Conservation (phyloP, 331 rosid genomes). For the Quercus tomentella region DNA sequence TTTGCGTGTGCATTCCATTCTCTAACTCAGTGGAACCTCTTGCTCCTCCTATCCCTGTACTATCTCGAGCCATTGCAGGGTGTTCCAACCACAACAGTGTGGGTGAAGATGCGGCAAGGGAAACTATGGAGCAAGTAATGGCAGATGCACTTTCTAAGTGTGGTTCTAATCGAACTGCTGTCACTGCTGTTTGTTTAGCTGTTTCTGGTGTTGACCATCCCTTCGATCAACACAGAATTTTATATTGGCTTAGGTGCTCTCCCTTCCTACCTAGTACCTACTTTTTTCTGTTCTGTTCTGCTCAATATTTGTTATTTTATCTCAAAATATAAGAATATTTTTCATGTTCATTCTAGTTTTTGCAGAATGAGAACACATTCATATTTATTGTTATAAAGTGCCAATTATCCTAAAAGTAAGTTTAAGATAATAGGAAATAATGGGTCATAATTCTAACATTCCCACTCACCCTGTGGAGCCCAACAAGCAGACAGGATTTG, state of each 20-base stretch:
- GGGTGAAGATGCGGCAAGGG: conserved; percentile 90
- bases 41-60: conserved; percentile 59
- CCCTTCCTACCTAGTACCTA: background rate
- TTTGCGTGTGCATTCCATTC: conserved; percentile 81
- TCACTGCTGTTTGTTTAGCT: conserved; percentile 87
- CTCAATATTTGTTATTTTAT: too few species aligned
- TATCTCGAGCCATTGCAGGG: conserved; percentile 81
- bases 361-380: too few species aligned
- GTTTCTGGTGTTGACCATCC: conserved; percentile 93
- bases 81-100: conserved; percentile 93
- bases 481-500: too few species aligned
- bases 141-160: conserved; percentile 78
- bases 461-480: too few species aligned
- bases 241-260: conserved; percentile 78
- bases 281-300: too few species aligned
- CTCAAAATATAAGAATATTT: too few species aligned
- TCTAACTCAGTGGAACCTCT: conserved; percentile 45
- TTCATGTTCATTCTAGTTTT: too few species aligned
- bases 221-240: conserved; percentile 71
- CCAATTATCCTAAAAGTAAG: too few species aligned
- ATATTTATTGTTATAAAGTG: too few species aligned
- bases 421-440: too few species aligned
- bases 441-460: too few species aligned
- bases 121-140: conserved; percentile 86
- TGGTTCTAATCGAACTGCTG: conserved; percentile 69